These are phyloP conservation scores for Leucocoprinus sp. DNA, from an alignment of 768 basidiomycete genomes.

Conservation along the genomic window DNA sequence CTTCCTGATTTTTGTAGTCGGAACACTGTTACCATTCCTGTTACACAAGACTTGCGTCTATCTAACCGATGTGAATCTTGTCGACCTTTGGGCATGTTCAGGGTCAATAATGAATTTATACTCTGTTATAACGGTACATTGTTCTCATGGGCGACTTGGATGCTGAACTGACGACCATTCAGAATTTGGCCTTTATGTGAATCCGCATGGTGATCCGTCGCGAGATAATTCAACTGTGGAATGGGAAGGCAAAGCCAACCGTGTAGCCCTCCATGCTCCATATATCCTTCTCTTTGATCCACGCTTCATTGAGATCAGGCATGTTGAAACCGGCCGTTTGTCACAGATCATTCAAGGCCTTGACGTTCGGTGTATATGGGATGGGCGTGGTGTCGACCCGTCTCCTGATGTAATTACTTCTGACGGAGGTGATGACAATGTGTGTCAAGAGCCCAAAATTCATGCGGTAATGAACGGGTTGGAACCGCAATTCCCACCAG, in stretches of 20 bases:
- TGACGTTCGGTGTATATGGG: slow-evolving; percentile 85
- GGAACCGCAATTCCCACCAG: slow-evolving; percentile 32
- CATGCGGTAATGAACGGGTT: slow-evolving; percentile 75
- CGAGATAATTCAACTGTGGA: slow-evolving; percentile 68
- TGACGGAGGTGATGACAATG: slow-evolving; percentile 35
- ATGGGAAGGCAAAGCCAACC: slow-evolving; percentile 91
- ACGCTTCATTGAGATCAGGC: slow-evolving; percentile 86
- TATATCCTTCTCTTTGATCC: slow-evolving; percentile 84
- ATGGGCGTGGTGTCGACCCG: slow-evolving; percentile 56
- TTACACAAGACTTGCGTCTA: slow-evolving; percentile 56
- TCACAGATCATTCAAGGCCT: slow-evolving; percentile 77
- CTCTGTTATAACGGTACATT: slow-evolving; percentile 78
- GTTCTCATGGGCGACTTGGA: neutral
- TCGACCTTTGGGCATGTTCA: slow-evolving; percentile 84
- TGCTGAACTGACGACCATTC: slow-evolving; percentile 1
- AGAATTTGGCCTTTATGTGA: slow-evolving; percentile 92
- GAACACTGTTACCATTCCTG: slow-evolving; percentile 83
- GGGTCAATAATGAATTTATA: slow-evolving; percentile 77
- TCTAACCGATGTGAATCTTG: slow-evolving; percentile 77
- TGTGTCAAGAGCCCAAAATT: slow-evolving; percentile 73
- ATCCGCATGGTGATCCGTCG: slow-evolving; percentile 85
- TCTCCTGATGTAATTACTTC: slow-evolving; percentile 59
- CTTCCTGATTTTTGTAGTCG: slow-evolving; percentile 35
- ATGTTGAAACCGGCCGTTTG: slow-evolving; percentile 71
- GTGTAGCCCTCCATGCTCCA: slow-evolving; percentile 82